phyloP scores from a whole-genome alignment of 2,329 filamentous ascomycete species.

The Chaetomium strumarium region DNA sequence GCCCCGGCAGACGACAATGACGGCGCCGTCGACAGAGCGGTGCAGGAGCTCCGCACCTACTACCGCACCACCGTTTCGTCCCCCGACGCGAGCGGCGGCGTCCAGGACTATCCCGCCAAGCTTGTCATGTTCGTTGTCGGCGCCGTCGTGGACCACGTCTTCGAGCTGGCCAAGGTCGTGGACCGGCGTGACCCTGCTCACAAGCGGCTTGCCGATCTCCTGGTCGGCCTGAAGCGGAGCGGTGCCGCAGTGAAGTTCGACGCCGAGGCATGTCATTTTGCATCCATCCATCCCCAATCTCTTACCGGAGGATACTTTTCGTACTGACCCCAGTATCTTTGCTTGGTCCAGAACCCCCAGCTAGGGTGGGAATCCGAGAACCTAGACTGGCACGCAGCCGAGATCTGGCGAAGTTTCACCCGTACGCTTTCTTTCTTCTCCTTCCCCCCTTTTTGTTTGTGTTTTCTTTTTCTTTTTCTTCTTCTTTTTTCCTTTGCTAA shows the following conservation, averaged over 20 bases:
- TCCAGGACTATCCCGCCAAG: too few species aligned
- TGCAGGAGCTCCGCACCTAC: neutral
- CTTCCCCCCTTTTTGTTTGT: neutral
- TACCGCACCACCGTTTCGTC: neutral
- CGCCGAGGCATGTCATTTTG: neutral
- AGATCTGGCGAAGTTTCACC: neutral
- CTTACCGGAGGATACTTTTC: neutral
- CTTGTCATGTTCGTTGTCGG: neutral
- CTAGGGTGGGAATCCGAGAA: neutral
- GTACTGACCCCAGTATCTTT: too few species aligned
- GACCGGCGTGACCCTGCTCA: neutral
- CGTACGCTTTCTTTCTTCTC: neutral
- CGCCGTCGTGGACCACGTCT: neutral
- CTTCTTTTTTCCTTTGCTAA: neutral
- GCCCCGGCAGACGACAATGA: neutral
- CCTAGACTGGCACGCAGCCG: neutral
- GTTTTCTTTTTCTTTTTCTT: neutral
- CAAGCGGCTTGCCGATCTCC: neutral
- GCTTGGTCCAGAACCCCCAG: neutral
- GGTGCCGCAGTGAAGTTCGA: neutral
- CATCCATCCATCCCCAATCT: too few species aligned
- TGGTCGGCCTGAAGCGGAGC: neutral
- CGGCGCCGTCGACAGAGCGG: neutral
- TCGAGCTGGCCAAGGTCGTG: neutral
- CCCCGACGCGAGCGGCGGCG: neutral